Percentiles rank a stretch among this genome's conserved stretches.
These are phyloP conservation scores for Fusarium pseudograminearum DNA, from an alignment of 2,329 filamentous ascomycete species.

Conservation along the genomic window DNA sequence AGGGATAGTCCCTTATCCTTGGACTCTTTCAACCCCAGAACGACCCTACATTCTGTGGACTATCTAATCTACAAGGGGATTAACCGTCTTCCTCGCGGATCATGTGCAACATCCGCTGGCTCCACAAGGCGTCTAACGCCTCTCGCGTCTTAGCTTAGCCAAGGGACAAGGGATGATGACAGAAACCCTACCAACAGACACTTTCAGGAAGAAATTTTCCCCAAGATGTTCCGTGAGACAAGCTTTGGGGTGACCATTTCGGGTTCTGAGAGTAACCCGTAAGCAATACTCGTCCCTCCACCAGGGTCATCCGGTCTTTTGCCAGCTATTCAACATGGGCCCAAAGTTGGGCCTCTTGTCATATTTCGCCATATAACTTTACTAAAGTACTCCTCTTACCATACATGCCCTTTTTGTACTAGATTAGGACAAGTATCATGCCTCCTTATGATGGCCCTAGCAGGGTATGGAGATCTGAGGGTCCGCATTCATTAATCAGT, in stretches of 20 bases:
- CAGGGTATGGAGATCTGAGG: constrained; percentile 6
- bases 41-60: constrained; percentile 34
- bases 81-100: constrained; percentile 46
- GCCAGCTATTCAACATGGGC: not conserved
- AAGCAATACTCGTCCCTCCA: not conserved
- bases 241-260: constrained; percentile 25
- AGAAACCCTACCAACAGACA: constrained; percentile 41
- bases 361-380: not conserved
- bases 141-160: constrained; percentile 41
- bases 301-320: not conserved
- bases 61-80: constrained; percentile 45
- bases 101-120: constrained; percentile 50
- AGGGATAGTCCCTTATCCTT: constrained; percentile 36
- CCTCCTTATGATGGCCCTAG: not conserved
- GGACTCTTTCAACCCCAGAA: constrained; percentile 27
- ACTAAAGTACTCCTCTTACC: not conserved
- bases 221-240: constrained; percentile 39
- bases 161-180: constrained; percentile 36
- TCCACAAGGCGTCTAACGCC: constrained; percentile 51
- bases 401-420: not conserved
- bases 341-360: not conserved
- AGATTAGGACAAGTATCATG: not conserved
- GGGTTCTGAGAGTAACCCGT: not conserved
- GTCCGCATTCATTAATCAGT: constrained; percentile 16
- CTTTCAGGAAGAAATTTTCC: constrained; percentile 27